Conservation (phyloP, 2,329 filamentous ascomycete species). For the Fusarium sp. region DNA sequence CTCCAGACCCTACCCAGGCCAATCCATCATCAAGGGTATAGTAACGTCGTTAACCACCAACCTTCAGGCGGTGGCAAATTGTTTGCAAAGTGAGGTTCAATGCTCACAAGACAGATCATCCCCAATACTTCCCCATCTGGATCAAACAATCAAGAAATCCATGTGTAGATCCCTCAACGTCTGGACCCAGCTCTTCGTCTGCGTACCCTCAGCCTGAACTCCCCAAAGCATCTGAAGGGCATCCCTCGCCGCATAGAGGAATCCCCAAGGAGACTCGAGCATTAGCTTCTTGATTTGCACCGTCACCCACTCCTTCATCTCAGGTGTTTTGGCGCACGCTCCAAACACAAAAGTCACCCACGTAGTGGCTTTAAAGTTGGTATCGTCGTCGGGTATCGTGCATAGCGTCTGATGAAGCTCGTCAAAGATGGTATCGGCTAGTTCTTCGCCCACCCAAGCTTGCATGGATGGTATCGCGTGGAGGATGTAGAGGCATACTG, state of each 20-base stretch:
- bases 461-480: conserved; percentile 50
- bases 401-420: conserved; percentile 61
- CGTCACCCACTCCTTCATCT: conserved; percentile 60
- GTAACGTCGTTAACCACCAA: neutral
- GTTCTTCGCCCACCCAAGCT: conserved; percentile 38
- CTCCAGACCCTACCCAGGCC: neutral
- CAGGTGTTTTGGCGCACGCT: conserved; percentile 57
- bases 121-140: conserved; percentile 18
- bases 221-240: conserved; percentile 58
- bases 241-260: conserved; percentile 58
- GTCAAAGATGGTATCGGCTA: conserved; percentile 50
- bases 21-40: conserved; percentile 4
- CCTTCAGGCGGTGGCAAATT: neutral
- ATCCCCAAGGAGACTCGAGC: conserved; percentile 59
- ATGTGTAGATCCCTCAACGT: conserved; percentile 54
- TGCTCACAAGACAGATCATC: neutral
- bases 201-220: conserved; percentile 46
- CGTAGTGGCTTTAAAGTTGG: conserved; percentile 65
- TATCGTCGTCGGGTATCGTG: conserved; percentile 59
- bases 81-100: neutral
- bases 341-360: conserved; percentile 69
- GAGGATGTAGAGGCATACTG: conserved; percentile 59
- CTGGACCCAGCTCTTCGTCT: conserved; percentile 54
- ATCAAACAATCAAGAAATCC: conserved; percentile 54
- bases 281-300: conserved; percentile 55